Evolutionary conservation across 495 filamentous ascomycete genomes (phyloP).

Genomic region (Podospora australis): DNA sequence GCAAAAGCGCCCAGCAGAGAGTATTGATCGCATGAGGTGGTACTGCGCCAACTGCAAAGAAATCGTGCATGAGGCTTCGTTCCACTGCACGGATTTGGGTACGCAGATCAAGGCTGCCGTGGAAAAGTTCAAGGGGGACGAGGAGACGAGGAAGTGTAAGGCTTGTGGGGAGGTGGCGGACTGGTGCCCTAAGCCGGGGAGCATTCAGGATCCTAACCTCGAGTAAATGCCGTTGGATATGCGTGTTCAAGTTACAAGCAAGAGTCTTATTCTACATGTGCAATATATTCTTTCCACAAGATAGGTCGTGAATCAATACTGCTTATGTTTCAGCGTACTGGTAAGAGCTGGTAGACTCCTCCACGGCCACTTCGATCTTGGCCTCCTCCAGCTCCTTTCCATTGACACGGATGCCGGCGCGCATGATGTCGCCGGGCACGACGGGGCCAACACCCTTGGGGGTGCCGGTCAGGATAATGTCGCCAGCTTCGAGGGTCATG

Average conservation of each 20-base stretch:
- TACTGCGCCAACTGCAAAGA: slow-evolving; percentile 69
- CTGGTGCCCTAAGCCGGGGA: slow-evolving; percentile 42
- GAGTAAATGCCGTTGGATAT: too few relatives aligned
- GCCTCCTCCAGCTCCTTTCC: slow-evolving; percentile 84
- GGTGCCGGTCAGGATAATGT: slow-evolving; percentile 90
- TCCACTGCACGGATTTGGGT: slow-evolving; percentile 88
- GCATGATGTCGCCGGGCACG: slow-evolving; percentile 81
- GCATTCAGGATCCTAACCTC: slow-evolving; percentile 47
- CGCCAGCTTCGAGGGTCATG: slow-evolving; percentile 89
- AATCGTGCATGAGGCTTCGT: slow-evolving; percentile 78
- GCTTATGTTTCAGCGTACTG: slow-evolving; percentile 56
- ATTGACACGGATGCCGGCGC: slow-evolving; percentile 69
- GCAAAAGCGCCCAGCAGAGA: slow-evolving; percentile 63
- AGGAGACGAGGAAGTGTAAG: slow-evolving; percentile 67
- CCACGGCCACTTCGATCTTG: slow-evolving; percentile 74
- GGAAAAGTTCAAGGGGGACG: slow-evolving; percentile 66
- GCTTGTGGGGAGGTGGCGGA: slow-evolving; percentile 70
- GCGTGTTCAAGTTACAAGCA: too few relatives aligned
- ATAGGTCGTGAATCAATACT: background rate
- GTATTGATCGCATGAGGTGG: slow-evolving; percentile 81
- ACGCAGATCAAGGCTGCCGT: slow-evolving; percentile 96
- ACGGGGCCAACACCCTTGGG: slow-evolving; percentile 93
- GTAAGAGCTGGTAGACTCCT: slow-evolving; percentile 54
- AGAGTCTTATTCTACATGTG: too few relatives aligned
- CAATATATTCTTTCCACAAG: background rate